Evolutionary conservation across 306 rosid genomes (phyloP).

Genomic region (Fragaria ananassa): DNA sequence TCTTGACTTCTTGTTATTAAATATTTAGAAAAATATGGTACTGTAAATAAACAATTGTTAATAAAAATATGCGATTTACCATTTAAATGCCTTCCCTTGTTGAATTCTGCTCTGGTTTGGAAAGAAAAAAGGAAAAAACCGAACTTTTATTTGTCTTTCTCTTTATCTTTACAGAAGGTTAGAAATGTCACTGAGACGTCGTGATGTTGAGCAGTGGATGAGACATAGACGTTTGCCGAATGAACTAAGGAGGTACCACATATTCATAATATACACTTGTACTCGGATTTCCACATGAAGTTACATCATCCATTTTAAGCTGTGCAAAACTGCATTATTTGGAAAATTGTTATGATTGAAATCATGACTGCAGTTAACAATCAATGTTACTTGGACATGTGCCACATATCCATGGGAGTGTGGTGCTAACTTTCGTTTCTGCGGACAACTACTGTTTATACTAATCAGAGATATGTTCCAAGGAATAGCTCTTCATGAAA

Average conservation of each 20-base stretch:
- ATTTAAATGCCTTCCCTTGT: neutral
- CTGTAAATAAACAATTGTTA: neutral
- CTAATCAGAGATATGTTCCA: neutral
- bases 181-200: constrained; percentile 73
- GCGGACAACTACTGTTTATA: neutral
- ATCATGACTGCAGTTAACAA: neutral
- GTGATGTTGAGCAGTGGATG: constrained; percentile 96
- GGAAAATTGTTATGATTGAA: neutral
- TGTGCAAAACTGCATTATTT: neutral
- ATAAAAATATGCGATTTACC: neutral
- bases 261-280: constrained; percentile 7
- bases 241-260: constrained; percentile 45
- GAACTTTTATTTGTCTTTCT: constrained; percentile 10
- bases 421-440: neutral
- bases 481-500: neutral
- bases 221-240: constrained; percentile 74
- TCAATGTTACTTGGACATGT: neutral
- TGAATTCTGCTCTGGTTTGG: neutral
- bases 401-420: neutral
- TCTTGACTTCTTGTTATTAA: neutral
- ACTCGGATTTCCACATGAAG: neutral
- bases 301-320: neutral
- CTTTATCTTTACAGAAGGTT: constrained; percentile 48
- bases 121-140: neutral
- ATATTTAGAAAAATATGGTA: neutral